These are phyloP conservation scores for Alternaria alternata DNA, from an alignment of 2,329 filamentous ascomycete genomes.

Conservation along the genomic window DNA sequence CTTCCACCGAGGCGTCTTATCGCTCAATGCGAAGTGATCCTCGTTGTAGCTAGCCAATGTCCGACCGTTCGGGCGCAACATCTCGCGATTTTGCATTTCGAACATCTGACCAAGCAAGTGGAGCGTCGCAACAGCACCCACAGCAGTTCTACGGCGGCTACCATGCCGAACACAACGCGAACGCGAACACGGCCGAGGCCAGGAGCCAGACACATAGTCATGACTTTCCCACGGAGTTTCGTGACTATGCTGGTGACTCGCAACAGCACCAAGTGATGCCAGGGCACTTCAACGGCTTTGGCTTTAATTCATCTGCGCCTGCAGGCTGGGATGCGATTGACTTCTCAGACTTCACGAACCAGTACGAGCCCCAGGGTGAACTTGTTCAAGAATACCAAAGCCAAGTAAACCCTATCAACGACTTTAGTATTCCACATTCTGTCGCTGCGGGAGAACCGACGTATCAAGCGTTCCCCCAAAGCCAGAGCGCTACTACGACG, in stretches of 20 bases:
- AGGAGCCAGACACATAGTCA: constrained; percentile 26
- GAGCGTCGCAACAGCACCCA: constrained; percentile 27
- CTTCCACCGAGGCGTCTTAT: constrained; percentile 7
- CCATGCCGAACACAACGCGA: constrained; percentile 37
- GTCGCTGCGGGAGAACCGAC: constrained; percentile 23
- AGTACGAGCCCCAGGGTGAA: constrained; percentile 58
- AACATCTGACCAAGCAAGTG: constrained; percentile 45
- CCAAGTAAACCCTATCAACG: constrained; percentile 38
- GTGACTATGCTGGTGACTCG: constrained; percentile 19
- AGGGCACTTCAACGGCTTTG: constrained; percentile 27
- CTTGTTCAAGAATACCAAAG: constrained; percentile 50
- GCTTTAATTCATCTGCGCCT: constrained; percentile 35
- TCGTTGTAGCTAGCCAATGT: constrained; percentile 38
- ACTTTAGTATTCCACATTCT: constrained; percentile 52
- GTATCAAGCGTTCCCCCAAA: constrained; percentile 32
- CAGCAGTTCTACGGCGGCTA: constrained; percentile 33
- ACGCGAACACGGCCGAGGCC: constrained; percentile 33
- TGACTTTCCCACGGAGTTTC: constrained; percentile 29
- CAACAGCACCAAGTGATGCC: constrained; percentile 30
- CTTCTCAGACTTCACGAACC: constrained; percentile 42
- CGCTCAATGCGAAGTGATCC: constrained; percentile 23
- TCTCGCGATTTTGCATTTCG: constrained; percentile 43
- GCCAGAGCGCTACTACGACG: constrained; percentile 19
- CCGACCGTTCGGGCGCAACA: constrained; percentile 33
- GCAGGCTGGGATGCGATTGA: constrained; percentile 49